Conservation (phyloP, 805 yeast genomes). For the Zygoascus biomembranicola region DNA sequence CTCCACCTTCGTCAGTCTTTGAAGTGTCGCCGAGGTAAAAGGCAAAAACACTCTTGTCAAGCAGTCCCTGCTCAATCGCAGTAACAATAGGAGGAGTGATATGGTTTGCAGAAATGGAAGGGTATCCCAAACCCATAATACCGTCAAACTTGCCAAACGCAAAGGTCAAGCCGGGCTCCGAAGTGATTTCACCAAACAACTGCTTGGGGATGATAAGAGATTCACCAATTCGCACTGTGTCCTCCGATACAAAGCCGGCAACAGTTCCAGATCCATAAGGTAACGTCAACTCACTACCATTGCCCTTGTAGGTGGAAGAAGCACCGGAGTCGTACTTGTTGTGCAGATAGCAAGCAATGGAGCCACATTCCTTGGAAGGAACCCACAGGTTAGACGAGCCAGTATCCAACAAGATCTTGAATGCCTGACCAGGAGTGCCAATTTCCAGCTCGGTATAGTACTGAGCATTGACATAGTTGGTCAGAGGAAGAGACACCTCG, state of each 20-base stretch:
- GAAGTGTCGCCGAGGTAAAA: conserved; percentile 80
- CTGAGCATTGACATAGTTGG: conserved; percentile 93
- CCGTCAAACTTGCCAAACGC: conserved; percentile 99
- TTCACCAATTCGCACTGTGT: conserved; percentile 64
- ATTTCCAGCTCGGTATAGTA: conserved; percentile 84
- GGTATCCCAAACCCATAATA: conserved; percentile 90
- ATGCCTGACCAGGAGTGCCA: conserved; percentile 90
- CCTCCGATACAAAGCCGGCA: conserved; percentile 89
- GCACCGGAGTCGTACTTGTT: conserved; percentile 76
- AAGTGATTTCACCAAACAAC: conserved; percentile 95
- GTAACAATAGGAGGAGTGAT: conserved; percentile 92
- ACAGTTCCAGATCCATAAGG: conserved; percentile 89
- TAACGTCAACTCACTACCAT: conserved; percentile 80
- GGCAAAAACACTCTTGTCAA: conserved; percentile 80
- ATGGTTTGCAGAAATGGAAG: conserved; percentile 79
- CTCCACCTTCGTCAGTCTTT: conserved; percentile 69
- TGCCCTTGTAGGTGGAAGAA: conserved; percentile 77
- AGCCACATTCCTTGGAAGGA: conserved; percentile 80
- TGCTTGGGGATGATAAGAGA: conserved; percentile 78
- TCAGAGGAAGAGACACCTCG: conserved; percentile 72
- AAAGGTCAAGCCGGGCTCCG: conserved; percentile 95
- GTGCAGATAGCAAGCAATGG: conserved; percentile 93
- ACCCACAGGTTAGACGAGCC: conserved; percentile 98
- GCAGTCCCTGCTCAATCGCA: conserved; percentile 71
- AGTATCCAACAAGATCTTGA: conserved; percentile 92